Percentiles rank a stretch among this genome's conserved stretches.
phyloP scores from a whole-genome alignment of 306 rosid genomes.

The Cajanus cajan region DNA sequence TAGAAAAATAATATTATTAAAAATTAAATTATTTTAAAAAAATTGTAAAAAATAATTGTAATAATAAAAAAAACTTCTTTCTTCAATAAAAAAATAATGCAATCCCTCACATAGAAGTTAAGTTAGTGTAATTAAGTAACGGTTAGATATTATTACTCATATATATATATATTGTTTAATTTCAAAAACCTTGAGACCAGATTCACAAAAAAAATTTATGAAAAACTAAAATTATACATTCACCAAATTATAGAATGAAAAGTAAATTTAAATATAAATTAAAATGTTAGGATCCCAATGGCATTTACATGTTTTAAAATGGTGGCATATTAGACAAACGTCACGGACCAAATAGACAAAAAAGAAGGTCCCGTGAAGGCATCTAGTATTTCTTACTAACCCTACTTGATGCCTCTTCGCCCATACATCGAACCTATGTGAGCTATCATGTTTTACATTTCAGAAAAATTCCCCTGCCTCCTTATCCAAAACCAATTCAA shows the following conservation, averaged over 20 bases:
- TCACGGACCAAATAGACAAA: conserved; percentile 25
- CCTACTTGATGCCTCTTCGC: neutral
- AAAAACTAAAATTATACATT: too few relatives aligned
- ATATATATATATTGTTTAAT: too few relatives aligned
- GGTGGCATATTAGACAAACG: neutral
- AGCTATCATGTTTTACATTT: neutral
- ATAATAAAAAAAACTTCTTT: too few relatives aligned
- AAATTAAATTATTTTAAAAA: too few relatives aligned
- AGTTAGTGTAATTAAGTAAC: too few relatives aligned
- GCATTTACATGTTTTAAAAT: neutral
- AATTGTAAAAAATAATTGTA: too few relatives aligned
- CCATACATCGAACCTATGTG: conserved; percentile 15
- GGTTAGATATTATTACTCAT: too few relatives aligned
- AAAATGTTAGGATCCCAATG: conserved; percentile 1
- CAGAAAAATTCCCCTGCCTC: neutral
- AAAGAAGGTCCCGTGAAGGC: neutral
- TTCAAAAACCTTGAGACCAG: too few relatives aligned
- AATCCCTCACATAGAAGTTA: too few relatives aligned
- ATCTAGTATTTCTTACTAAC: neutral
- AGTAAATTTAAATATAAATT: neutral
- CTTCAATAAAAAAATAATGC: too few relatives aligned
- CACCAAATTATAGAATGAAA: neutral
- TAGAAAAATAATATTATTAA: too few relatives aligned
- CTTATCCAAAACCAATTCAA: neutral
- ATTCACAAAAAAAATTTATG: too few relatives aligned